Base-by-base conservation (phyloP, 2,329 filamentous ascomycete species). In the Aureobasidium sp. region DNA sequence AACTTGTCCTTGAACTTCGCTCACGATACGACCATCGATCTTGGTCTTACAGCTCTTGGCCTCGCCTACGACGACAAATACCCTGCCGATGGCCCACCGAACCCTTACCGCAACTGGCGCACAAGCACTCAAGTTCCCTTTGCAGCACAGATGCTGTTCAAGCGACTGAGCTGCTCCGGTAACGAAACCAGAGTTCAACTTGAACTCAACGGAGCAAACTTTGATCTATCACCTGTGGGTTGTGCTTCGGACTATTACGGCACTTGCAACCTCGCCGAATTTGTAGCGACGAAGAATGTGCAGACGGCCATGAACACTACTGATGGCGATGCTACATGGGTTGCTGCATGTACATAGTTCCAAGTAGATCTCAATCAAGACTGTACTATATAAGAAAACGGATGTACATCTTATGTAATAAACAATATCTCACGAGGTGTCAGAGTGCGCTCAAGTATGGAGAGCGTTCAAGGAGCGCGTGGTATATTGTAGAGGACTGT, bases 11-110 rank as follows among this genome's bases (percentile, higher is more conserved):
- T 63, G n/a, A 63, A 60, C 36, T 63, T 63, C 34, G 62, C 57
- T 7, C 62, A 63, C 44, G 62, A 63, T 50, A 61, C 62, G 14
- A 63, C 62, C n/a, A 63, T 63, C 42, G 62, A 63, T 37, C 58
- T 63, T 13, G 62, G 62, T 21, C 37, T 63, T 0, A 61, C 62
- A 2, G 62, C 62, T 30, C 41, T 63, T 1, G 58, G 58, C 29
- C 58, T 63, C 14, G 62, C 58, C 9, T 21, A 55, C n/a, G 62
- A 63, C 32, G 10, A n/a, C 3, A 9, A 25, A 16, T 63, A 63
- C 16, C 62, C 62, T 29, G 58, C 44, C 30, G 32, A 37, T 44
- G 62, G 49, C 3, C 49, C 62, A 10, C 55, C 58, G n/a, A 55
- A 42, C 14, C 41, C 62, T 8, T 21, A 7, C 32, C 47, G 62